A percentile compares a stretch with the other conserved stretches of the same genome.
Evolutionary conservation across 805 yeast species (phyloP).

Genomic region (Cyberlindnera petersonii): DNA sequence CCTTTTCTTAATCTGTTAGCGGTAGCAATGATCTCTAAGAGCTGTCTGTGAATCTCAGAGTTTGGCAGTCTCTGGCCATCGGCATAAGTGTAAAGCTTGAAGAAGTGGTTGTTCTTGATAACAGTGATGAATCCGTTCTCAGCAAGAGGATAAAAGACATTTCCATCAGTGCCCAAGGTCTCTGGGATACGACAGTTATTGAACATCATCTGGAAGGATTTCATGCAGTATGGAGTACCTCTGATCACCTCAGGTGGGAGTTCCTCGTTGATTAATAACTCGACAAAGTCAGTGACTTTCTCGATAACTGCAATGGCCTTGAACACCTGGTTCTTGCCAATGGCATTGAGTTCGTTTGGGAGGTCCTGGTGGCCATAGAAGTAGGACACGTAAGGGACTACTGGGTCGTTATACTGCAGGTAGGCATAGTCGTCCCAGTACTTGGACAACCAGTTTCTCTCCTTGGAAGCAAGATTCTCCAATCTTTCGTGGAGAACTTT

Average conservation of each 20-base stretch:
- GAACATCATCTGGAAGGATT: constrained; percentile 86
- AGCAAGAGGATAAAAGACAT: constrained; percentile 44
- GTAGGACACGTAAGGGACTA: constrained; percentile 91
- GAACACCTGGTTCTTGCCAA: constrained; percentile 59
- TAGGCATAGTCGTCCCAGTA: constrained; percentile 96
- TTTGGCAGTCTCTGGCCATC: constrained; percentile 42
- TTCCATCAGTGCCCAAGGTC: constrained; percentile 54
- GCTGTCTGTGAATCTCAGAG: constrained; percentile 51
- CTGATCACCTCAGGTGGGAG: constrained; percentile 76
- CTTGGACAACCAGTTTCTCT: constrained; percentile 82
- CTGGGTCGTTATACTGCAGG: constrained; percentile 86
- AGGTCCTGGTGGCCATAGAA: constrained; percentile 78
- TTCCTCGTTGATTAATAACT: constrained; percentile 61
- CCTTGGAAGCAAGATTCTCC: constrained; percentile 36
- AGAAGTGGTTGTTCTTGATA: constrained; percentile 72
- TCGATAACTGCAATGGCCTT: constrained; percentile 75
- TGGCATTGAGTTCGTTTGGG: constrained; percentile 34
- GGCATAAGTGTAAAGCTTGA: constrained; percentile 62
- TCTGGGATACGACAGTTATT: constrained; percentile 83
- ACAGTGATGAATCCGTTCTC: constrained; percentile 67
- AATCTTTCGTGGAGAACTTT: constrained; percentile 66
- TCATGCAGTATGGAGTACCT: constrained; percentile 90
- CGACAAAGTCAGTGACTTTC: constrained; percentile 65
- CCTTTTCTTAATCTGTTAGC: constrained; percentile 30
- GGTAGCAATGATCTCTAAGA: constrained; percentile 47